phyloP scores from a whole-genome alignment of 495 filamentous ascomycete genomes.

The Jackrogersella minutella region DNA sequence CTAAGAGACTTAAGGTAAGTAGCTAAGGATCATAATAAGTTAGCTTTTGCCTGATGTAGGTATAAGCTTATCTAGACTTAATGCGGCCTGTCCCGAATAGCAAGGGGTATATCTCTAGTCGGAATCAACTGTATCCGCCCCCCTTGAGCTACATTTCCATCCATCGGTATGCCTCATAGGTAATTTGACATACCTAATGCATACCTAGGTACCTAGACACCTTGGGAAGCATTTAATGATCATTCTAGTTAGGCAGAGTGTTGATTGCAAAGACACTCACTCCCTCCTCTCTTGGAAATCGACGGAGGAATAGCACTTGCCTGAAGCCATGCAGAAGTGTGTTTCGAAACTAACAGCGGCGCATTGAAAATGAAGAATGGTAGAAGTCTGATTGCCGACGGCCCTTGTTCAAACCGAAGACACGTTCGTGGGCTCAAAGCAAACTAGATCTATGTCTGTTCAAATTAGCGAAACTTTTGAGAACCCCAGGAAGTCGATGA shows the following conservation, averaged over 20 bases:
- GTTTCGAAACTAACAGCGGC: neutral
- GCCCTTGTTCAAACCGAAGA: slow-evolving; percentile 19
- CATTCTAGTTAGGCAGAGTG: neutral
- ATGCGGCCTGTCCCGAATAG: slow-evolving; percentile 5
- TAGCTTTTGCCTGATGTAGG: slow-evolving; percentile 5
- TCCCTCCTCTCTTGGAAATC: neutral
- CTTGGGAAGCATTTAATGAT: neutral
- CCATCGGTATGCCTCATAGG: neutral
- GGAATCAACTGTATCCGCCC: slow-evolving; percentile 1
- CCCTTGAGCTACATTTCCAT: slow-evolving; percentile 4
- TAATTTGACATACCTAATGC: no score
- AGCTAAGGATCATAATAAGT: slow-evolving; percentile 14
- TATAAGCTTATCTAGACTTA: slow-evolving; percentile 34
- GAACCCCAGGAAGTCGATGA: neutral
- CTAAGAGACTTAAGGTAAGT: slow-evolving; percentile 1
- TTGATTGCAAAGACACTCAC: neutral
- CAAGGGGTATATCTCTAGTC: slow-evolving; percentile 2
- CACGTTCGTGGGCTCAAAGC: slow-evolving; percentile 16
- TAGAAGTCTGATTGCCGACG: slow-evolving; percentile 22
- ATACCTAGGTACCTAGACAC: no score
- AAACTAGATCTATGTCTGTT: neutral
- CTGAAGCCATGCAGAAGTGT: neutral
- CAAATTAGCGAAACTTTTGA: neutral
- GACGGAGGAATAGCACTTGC: no score
- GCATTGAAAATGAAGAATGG: slow-evolving; percentile 9